Conservation (phyloP, 768 basidiomycete species). For the Auriscalpium vulgare region DNA sequence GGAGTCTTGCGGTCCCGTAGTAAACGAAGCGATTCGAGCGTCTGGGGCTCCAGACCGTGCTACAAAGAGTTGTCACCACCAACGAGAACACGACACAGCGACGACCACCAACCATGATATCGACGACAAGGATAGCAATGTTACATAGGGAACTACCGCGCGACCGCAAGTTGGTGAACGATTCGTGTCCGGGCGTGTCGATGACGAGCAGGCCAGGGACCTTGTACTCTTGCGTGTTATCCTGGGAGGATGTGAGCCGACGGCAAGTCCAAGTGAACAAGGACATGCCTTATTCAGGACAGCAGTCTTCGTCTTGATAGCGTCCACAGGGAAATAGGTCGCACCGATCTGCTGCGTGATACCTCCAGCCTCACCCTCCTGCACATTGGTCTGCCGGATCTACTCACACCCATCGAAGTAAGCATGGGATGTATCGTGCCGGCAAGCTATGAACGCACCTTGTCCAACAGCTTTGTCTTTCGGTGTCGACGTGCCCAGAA, state of each 20-base stretch:
- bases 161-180: slow-evolving; percentile 92
- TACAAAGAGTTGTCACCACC: slow-evolving; percentile 21
- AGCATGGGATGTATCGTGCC: too few species aligned
- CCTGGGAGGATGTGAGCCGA: slow-evolving; percentile 31
- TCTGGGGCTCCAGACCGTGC: slow-evolving; percentile 99
- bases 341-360: slow-evolving; percentile 99
- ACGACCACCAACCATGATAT: slow-evolving; percentile 70
- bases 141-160: slow-evolving; percentile 97
- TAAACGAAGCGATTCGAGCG: slow-evolving; percentile 88
- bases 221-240: slow-evolving; percentile 84
- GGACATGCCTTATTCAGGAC: slow-evolving; percentile 77
- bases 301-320: slow-evolving; percentile 86
- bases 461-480: slow-evolving; percentile 96
- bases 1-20: slow-evolving; percentile 92
- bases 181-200: slow-evolving; percentile 99
- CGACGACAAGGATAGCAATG: slow-evolving; percentile 97
- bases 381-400: slow-evolving; percentile 99
- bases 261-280: not conserved
- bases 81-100: too few species aligned
- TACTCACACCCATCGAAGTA: slow-evolving; percentile 20
- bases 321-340: slow-evolving; percentile 95
- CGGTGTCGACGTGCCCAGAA: slow-evolving; percentile 98
- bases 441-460: slow-evolving; percentile 37
- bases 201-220: slow-evolving; percentile 94
- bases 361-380: slow-evolving; percentile 98